Evolutionary conservation across 1,284 basidiomycete species (phyloP).

Genomic region (Leccinum angustisporum): DNA sequence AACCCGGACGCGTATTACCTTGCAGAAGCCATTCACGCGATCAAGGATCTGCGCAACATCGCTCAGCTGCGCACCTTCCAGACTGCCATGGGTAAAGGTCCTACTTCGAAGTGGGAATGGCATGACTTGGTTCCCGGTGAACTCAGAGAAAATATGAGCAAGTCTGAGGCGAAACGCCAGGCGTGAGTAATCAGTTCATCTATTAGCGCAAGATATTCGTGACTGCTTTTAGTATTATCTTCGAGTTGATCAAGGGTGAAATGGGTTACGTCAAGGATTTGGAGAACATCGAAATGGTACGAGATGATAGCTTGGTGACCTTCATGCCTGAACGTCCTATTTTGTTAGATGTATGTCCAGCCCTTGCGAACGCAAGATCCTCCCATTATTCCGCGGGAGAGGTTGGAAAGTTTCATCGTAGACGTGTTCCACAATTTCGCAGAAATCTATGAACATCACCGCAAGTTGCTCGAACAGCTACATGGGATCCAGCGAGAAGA

Average conservation of each 20-base stretch:
- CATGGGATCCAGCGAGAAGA: constrained; percentile 89
- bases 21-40: constrained; percentile 70
- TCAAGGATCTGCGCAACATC: constrained; percentile 55
- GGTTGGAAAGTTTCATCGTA: constrained; percentile 76
- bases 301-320: constrained; percentile 2
- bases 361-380: constrained; percentile 74
- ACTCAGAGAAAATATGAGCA: constrained; percentile 60
- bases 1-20: constrained; percentile 84
- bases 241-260: constrained; percentile 94
- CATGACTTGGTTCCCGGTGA: constrained; percentile 79
- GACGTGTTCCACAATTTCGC: constrained; percentile 94
- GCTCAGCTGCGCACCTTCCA: constrained; percentile 86
- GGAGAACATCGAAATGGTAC: constrained; percentile 71
- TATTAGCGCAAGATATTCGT: not conserved
- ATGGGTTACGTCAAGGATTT: constrained; percentile 95
- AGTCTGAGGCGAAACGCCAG: constrained; percentile 84
- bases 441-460: constrained; percentile 76
- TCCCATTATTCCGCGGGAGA: constrained; percentile 72
- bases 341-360: constrained; percentile 67
- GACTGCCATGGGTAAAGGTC: constrained; percentile 77
- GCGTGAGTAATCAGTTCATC: constrained; percentile 55
- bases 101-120: constrained; percentile 81
- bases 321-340: constrained; percentile 9
- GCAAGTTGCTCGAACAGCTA: constrained; percentile 73
- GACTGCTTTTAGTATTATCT: constrained; percentile 67